Evolutionary conservation across 108 stramenopile genomes (phyloP), one percentile per base, ranked within the genome.

Genomic region (Seminavis robusta): DNA sequence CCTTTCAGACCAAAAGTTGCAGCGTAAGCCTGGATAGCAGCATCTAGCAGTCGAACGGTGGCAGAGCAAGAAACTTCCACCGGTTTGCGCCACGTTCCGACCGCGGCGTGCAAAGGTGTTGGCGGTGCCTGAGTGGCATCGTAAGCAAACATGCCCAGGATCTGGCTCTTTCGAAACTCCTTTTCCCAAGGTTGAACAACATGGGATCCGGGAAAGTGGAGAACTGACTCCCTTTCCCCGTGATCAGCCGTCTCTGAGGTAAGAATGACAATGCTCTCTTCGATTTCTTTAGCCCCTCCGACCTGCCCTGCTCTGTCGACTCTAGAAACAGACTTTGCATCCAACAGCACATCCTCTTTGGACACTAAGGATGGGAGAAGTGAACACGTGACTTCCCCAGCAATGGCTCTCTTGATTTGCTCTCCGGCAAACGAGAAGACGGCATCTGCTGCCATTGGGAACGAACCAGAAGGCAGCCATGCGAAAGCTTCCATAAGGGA

Each of bases 391-490:
- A 82, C 71, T 5, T 77, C 86, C 19, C 59, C 56, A 33, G 84
- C 65, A 57, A 70, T 62, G 39, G 79, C 72, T 33, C 44, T 62
- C 70, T 81, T 74, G 26, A 94, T 86, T 33, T 91, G 80, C 23
- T 49, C 42, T 4, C 73, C 77, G 3, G 93, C 83, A 66, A 90
- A 88, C 8, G 55, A 56, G 56, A 91, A 94, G 11, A 94, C 79
- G 21, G 74, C 56, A 58, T 89, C 86, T 2, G 93, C 89, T 41
- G 76, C 74, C 71, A 86, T 70, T 4, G 89, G 88, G 42, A 74
- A 94, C 19, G 86, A 88, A 2, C 93, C 93, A 34, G 93, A 82
- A 37, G 93, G 93, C 15, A 94, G 54, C 93, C 89, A 94, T 17
- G 88, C 75, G 52, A 91, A 94, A 16, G 93, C 84, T 50, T 94